Evolutionary conservation across 106 monocot species (phyloP).

Genomic region (Ottelia alismoides): DNA sequence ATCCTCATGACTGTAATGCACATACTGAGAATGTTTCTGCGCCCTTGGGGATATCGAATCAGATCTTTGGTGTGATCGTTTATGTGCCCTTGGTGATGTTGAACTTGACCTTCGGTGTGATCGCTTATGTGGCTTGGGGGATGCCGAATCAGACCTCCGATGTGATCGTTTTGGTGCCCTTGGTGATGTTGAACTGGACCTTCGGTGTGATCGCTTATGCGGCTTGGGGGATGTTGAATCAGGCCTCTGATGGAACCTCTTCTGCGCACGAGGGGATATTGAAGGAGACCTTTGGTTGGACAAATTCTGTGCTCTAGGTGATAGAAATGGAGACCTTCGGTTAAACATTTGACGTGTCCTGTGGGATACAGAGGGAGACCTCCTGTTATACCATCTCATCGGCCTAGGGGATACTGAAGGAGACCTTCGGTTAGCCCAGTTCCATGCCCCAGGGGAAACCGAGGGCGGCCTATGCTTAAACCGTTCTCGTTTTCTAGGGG

Average conservation of each 20-base stretch:
- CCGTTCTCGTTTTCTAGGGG: constrained; percentile 14
- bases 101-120: neutral
- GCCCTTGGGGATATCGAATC: too few species aligned
- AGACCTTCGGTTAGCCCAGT: neutral
- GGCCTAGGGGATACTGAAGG: too few species aligned
- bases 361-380: neutral
- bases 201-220: too few species aligned
- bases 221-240: too few species aligned
- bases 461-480: neutral
- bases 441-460: too few species aligned
- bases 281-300: too few species aligned
- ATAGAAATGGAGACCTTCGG: neutral
- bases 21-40: constrained; percentile 22
- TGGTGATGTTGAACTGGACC: neutral
- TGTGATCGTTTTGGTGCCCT: constrained; percentile 19
- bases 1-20: constrained; percentile 19
- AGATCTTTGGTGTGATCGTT: constrained; percentile 17
- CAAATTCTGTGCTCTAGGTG: too few species aligned
- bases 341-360: too few species aligned
- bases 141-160: neutral
- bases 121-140: constrained; percentile 26
- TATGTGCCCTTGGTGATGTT: constrained; percentile 24
- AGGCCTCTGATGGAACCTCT: neutral
- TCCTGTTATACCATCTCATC: neutral
- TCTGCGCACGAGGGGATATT: too few species aligned